Conservation (phyloP, 2,329 filamentous ascomycete species). For the Lithohypha guttulata region DNA sequence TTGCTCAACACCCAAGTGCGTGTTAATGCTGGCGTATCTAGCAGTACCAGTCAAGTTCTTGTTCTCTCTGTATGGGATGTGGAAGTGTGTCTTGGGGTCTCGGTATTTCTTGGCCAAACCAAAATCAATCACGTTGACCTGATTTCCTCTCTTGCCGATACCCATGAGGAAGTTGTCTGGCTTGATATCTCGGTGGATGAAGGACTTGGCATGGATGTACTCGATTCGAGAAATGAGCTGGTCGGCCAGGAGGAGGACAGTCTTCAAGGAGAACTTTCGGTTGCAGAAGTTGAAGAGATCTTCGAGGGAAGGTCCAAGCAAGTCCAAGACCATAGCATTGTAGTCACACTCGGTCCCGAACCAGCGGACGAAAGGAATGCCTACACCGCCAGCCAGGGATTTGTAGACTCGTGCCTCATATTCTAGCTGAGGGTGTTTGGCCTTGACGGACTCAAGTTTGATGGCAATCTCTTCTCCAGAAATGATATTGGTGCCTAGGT, state of each 20-base stretch:
- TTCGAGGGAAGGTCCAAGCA: conserved; percentile 89
- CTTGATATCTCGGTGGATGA: conserved; percentile 99
- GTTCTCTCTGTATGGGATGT: conserved; percentile 99
- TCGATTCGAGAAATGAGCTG: conserved; percentile 98
- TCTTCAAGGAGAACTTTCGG: conserved; percentile 98
- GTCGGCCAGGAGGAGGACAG: conserved; percentile 87
- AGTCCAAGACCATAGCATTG: conserved; percentile 98
- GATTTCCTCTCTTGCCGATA: conserved; percentile 92
- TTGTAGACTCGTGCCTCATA: conserved; percentile 91
- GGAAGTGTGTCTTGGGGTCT: conserved; percentile 98
- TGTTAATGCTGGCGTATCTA: conserved; percentile 98
- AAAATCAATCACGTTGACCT: conserved; percentile 97
- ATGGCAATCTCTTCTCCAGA: conserved; percentile 99
- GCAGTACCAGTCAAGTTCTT: conserved; percentile 99
- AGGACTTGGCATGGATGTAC: conserved; percentile 99
- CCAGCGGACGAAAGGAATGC: conserved; percentile 98
- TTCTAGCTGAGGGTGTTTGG: conserved; percentile 96
- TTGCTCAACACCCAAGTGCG: conserved; percentile 95
- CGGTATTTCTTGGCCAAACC: conserved; percentile 99
- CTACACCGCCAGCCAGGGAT: conserved; percentile 85
- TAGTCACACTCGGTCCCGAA: conserved; percentile 99
- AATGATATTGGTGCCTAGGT: conserved; percentile 98
- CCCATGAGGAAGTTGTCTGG: conserved; percentile 97
- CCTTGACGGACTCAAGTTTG: conserved; percentile 98
- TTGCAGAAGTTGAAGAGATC: conserved; percentile 99